Percentiles rank a stretch among this genome's conserved stretches.
Conservation (phyloP, 257 asterid genomes). For the Fraxinus quadrangulata region DNA sequence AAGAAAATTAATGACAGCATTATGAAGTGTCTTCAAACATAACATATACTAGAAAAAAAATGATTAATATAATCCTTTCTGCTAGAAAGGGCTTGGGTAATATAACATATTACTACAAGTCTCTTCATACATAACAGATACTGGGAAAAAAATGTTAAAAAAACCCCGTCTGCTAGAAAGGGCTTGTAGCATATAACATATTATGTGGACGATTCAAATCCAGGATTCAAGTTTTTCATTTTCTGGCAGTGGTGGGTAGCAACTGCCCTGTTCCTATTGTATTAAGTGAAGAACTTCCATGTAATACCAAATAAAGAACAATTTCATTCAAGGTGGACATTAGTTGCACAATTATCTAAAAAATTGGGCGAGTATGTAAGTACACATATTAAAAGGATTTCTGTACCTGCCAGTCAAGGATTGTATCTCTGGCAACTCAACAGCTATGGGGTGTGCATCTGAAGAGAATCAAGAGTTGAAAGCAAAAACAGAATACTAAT, state of each 20-base stretch:
- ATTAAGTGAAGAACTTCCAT: neutral
- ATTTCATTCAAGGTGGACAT: neutral
- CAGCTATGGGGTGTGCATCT: constrained; percentile 97
- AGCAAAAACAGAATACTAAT: neutral
- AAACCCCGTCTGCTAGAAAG: neutral
- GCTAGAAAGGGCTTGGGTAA: neutral
- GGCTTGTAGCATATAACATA: neutral
- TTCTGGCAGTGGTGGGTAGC: neutral
- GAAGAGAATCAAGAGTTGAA: constrained; percentile 29
- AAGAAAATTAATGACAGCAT: constrained; percentile 13
- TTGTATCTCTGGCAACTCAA: constrained; percentile 83
- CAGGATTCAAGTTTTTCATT: neutral
- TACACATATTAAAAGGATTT: constrained; percentile 12
- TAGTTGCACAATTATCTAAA: neutral
- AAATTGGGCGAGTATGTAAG: neutral
- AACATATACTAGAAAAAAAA: neutral
- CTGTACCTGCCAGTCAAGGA: constrained; percentile 76
- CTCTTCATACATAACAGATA: neutral
- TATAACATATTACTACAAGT: neutral
- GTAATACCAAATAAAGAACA: neutral
- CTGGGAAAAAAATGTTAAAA: no score
- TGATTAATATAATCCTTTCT: neutral
- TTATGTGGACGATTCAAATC: neutral
- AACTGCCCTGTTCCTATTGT: neutral
- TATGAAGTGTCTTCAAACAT: constrained; percentile 7